These are phyloP conservation scores for Mortierella alpina DNA, from an alignment of 192 early-diverging fungal genomes.

Conservation along the genomic window DNA sequence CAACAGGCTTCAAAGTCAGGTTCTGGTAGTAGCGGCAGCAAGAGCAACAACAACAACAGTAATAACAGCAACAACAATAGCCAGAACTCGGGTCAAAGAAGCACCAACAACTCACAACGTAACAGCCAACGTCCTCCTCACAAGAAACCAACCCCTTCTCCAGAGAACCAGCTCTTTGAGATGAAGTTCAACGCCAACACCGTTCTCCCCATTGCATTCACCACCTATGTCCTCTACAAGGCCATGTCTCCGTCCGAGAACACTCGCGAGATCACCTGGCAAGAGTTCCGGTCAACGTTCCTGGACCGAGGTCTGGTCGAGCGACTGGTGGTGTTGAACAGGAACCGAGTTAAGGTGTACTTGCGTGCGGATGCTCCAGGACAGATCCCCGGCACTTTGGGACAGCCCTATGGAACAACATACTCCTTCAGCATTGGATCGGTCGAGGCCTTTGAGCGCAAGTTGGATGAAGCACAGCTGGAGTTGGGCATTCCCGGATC, in stretches of 20 bases:
- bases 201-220: slow-evolving; percentile 56
- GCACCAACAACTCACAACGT: neutral
- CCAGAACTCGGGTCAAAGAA: slow-evolving; percentile 5
- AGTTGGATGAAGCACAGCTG: slow-evolving; percentile 88
- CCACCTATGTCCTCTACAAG: slow-evolving; percentile 64
- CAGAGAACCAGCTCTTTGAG: slow-evolving; percentile 43
- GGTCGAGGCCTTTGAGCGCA: slow-evolving; percentile 94
- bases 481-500: slow-evolving; percentile 91
- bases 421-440: slow-evolving; percentile 95
- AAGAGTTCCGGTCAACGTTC: slow-evolving; percentile 92
- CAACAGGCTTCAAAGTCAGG: slow-evolving; percentile 15
- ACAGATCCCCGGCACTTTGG: slow-evolving; percentile 46
- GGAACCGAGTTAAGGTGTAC: slow-evolving; percentile 84
- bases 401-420: slow-evolving; percentile 41
- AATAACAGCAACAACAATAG: slow-evolving; percentile 12
- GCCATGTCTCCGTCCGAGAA: slow-evolving; percentile 56
- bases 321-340: slow-evolving; percentile 90
- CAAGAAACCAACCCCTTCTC: slow-evolving; percentile 43
- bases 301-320: slow-evolving; percentile 95
- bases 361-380: slow-evolving; percentile 63
- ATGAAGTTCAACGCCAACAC: slow-evolving; percentile 61
- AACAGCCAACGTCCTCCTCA: slow-evolving; percentile 14
- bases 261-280: slow-evolving; percentile 87
- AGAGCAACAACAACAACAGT: slow-evolving; percentile 32
- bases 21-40: slow-evolving; percentile 27